Percentiles rank a stretch among this genome's conserved stretches.
These are phyloP conservation scores for Centrapalus pauciflorus DNA, from an alignment of 129 eudicot species.

Conservation along the genomic window DNA sequence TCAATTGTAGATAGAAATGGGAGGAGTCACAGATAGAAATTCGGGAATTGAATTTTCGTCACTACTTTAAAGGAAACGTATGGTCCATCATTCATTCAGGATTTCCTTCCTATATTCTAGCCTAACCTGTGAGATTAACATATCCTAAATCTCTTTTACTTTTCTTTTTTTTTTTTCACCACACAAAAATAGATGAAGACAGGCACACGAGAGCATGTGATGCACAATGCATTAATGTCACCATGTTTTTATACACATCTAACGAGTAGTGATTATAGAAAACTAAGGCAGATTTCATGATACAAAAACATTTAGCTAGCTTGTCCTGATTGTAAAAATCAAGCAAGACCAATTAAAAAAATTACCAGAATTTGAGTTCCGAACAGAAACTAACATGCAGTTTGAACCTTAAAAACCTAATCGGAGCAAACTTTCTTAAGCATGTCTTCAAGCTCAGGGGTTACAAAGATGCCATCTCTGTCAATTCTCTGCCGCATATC, in stretches of 20 bases:
- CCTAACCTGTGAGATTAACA: not conserved
- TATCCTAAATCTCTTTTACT: too few relatives aligned
- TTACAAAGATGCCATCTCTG: slow-evolving; percentile 40
- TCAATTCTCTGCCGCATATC: slow-evolving; percentile 48
- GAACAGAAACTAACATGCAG: not conserved
- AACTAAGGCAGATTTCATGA: not conserved
- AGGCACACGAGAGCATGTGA: too few relatives aligned
- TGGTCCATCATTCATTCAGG: slow-evolving; percentile 20
- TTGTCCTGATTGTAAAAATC: not conserved
- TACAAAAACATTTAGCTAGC: not conserved
- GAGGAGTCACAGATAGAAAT: slow-evolving; percentile 16
- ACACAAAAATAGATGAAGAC: not conserved
- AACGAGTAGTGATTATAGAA: too few relatives aligned
- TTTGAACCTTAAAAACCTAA: slow-evolving; percentile 2
- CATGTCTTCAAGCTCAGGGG: slow-evolving; percentile 43
- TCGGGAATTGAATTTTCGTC: not conserved
- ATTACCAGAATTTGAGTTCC: not conserved
- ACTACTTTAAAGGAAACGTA: slow-evolving; percentile 4
- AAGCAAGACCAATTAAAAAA: not conserved
- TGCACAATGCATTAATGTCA: not conserved
- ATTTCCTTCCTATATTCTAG: slow-evolving; percentile 16
- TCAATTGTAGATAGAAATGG: slow-evolving; percentile 21
- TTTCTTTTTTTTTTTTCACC: too few relatives aligned
- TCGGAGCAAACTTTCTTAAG: slow-evolving; percentile 40
- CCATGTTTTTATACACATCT: too few relatives aligned